Percentiles rank a stretch among this genome's conserved stretches.
Evolutionary conservation across 2,329 filamentous ascomycete genomes (phyloP).

Genomic region (Alternaria incomplexa): DNA sequence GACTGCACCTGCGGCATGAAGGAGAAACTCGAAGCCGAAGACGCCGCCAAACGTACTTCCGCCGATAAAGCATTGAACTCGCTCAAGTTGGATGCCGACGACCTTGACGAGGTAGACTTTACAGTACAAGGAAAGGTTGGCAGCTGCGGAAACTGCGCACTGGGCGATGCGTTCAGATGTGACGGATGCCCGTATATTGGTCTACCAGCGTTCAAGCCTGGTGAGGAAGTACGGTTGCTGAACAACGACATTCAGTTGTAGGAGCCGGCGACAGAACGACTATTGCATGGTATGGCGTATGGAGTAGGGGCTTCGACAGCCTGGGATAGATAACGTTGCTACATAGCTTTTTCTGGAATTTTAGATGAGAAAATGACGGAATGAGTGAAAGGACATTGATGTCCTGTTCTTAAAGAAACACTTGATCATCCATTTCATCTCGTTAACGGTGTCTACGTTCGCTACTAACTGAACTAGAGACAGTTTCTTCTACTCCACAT

Average conservation of each 20-base stretch:
- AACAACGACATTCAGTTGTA: conserved; percentile 86
- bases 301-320: neutral
- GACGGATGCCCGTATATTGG: conserved; percentile 83
- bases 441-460: no score
- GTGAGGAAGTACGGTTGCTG: conserved; percentile 87
- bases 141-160: conserved; percentile 89
- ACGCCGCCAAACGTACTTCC: conserved; percentile 68
- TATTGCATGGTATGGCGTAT: conserved; percentile 1
- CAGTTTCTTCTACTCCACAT: conserved; percentile 9
- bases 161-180: conserved; percentile 79
- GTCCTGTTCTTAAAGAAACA: no score
- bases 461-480: conserved; percentile 16
- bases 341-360: neutral
- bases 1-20: conserved; percentile 96
- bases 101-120: conserved; percentile 90
- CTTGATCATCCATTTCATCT: no score
- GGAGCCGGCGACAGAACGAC: neutral
- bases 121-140: conserved; percentile 97
- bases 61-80: conserved; percentile 70
- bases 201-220: conserved; percentile 93
- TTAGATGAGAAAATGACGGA: neutral
- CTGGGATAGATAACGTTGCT: conserved; percentile 1
- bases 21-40: conserved; percentile 84
- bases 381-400: neutral
- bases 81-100: conserved; percentile 75